Percentiles rank a stretch among this genome's conserved stretches.
Evolutionary conservation across 148 eudicot genomes (phyloP).

Genomic region (Heliamphora exappendiculata): DNA sequence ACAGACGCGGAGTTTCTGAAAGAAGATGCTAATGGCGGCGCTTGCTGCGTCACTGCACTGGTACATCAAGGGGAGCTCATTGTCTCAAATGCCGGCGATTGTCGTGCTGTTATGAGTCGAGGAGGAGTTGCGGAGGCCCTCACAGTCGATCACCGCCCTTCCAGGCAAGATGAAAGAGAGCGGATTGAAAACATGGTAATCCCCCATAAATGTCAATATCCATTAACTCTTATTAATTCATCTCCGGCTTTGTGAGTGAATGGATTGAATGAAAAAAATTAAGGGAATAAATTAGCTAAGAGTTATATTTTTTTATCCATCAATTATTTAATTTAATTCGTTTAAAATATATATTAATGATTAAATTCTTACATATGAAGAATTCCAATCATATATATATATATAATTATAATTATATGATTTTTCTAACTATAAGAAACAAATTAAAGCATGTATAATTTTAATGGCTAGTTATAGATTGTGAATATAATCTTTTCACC

Average conservation of each 20-base stretch:
- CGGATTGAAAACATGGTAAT: constrained; percentile 43
- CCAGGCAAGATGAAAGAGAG: constrained; percentile 35
- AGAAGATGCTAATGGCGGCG: constrained; percentile 38
- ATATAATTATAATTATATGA: too few species aligned
- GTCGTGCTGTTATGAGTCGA: constrained; percentile 59
- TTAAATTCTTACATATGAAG: too few species aligned
- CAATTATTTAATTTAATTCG: too few species aligned
- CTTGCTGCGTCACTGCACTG: constrained; percentile 53
- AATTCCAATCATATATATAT: too few species aligned
- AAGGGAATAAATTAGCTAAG: too few species aligned
- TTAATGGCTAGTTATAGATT: too few species aligned
- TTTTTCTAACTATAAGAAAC: too few species aligned
- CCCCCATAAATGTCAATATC: not conserved
- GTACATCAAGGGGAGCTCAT: constrained; percentile 32
- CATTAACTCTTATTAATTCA: not conserved
- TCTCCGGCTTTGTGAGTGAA: not conserved
- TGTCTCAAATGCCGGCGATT: constrained; percentile 66
- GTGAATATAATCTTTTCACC: too few species aligned
- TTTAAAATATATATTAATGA: too few species aligned
- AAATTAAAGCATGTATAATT: too few species aligned
- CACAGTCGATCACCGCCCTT: constrained; percentile 53
- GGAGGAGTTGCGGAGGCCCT: constrained; percentile 57
- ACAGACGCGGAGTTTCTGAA: constrained; percentile 43
- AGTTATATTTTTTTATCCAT: too few species aligned
- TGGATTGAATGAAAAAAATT: too few species aligned